Evolutionary conservation across 305 asterid genomes (phyloP).

Genomic region (Withania somnifera): DNA sequence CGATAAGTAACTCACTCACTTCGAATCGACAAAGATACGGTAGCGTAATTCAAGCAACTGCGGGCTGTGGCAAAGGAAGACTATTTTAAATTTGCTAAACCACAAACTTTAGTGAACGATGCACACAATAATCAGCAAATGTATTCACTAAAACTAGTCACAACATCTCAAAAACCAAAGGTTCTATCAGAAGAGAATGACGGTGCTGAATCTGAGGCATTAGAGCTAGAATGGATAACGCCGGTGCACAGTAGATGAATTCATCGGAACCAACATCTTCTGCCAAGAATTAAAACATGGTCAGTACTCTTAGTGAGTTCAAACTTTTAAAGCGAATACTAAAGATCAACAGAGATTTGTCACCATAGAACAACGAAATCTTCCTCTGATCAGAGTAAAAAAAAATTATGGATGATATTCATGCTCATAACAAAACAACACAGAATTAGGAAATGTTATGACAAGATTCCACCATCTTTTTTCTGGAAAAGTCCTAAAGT

Average conservation of each 20-base stretch:
- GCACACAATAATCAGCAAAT: background rate
- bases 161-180: background rate
- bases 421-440: background rate
- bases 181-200: background rate
- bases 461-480: background rate
- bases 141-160: background rate
- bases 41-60: background rate
- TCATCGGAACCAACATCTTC: background rate
- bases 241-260: background rate
- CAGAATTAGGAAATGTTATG: background rate
- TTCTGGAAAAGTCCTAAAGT: background rate
- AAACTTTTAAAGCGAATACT: background rate
- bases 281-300: background rate
- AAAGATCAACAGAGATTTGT: background rate
- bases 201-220: background rate
- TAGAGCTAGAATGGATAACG: background rate
- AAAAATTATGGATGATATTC: background rate
- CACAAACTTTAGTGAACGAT: background rate
- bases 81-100: background rate
- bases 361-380: background rate
- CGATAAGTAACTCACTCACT: background rate
- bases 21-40: background rate
- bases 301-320: background rate
- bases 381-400: background rate
- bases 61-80: background rate